Evolutionary conservation across 768 basidiomycete species (phyloP).

Genomic region (Lanmaoa rubissima): DNA sequence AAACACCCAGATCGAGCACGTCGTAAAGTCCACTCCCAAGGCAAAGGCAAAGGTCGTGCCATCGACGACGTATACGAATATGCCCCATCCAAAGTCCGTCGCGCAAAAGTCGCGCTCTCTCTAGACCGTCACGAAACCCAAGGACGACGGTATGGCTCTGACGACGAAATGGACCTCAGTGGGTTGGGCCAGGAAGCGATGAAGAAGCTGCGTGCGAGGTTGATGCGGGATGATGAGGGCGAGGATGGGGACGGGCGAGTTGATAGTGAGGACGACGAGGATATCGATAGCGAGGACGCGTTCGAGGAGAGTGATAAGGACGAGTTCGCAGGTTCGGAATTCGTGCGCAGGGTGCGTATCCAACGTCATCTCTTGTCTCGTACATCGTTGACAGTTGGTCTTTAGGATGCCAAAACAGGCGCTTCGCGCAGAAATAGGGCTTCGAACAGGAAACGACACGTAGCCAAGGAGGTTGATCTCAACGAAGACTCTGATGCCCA

Average conservation of each 20-base stretch:
- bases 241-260: slow-evolving; percentile 41
- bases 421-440: slow-evolving; percentile 20
- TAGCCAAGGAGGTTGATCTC: slow-evolving; percentile 59
- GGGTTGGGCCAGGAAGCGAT: slow-evolving; percentile 28
- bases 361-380: not conserved
- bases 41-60: slow-evolving; percentile 24
- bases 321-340: slow-evolving; percentile 62
- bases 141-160: slow-evolving; percentile 30
- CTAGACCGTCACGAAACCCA: slow-evolving; percentile 56
- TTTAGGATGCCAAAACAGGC: slow-evolving; percentile 24
- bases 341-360: slow-evolving; percentile 25
- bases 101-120: slow-evolving; percentile 51
- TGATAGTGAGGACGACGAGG: slow-evolving; percentile 76
- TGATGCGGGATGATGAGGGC: slow-evolving; percentile 54
- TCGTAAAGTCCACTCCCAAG: slow-evolving; percentile 32
- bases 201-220: slow-evolving; percentile 40
- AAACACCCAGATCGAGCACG: slow-evolving; percentile 50
- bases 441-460: slow-evolving; percentile 24
- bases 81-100: slow-evolving; percentile 44
- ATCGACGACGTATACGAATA: slow-evolving; percentile 66
- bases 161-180: slow-evolving; percentile 40
- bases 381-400: not conserved
- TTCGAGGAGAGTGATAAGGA: slow-evolving; percentile 83
- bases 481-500: slow-evolving; percentile 52
- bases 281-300: slow-evolving; percentile 81